Base-by-base conservation (phyloP, 2,329 filamentous ascomycete species). In the Fusarium citri region DNA sequence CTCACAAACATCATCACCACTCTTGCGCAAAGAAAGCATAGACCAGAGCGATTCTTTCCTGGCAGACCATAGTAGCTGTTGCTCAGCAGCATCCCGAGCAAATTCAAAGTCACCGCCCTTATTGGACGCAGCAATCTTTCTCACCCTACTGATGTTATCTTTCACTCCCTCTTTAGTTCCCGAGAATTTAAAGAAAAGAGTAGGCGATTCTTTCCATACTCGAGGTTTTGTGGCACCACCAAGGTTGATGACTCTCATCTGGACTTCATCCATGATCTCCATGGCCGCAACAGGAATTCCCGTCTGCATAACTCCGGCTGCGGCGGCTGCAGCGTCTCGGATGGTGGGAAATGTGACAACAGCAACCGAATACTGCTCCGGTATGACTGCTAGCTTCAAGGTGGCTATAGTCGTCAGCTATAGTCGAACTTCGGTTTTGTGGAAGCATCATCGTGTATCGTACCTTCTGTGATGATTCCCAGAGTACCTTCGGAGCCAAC, bases 241-340 rank as follows among this genome's bases (percentile, higher is more conserved):
- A 55, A 89, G 84, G 80, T 96, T 96, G 76, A 96, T 90, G 1
- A 95, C 91, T 68, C 84, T 87, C 93, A 96, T 96, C 79, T 94
- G 92, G 6, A 95, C 91, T 61, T 96, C 93, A 76, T 96, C 93
- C 91, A 96, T 94, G 72, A 96, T 89, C 80, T 96, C 93, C 88
- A 94, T 91, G 6, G 91, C 91, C 1, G 90, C 91, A 9, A 94
- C 86, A 0, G 91, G 92, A 6, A 94, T 84, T 0, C 91, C 92
- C 1, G 89, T 86, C 72, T 92, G 88, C 85, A 95, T 92, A n/a
- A 95, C 88, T 51, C 87, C 88, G 3, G 91, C 90, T 0, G 92
- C 92, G 0, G 92, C 91, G 0, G 89, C 86, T 0, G 92, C 92
- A 2, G 93, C 93, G 77, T 92, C 89, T 28, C 91, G 88, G 66